Evolutionary conservation across 371 early-diverging fungal genomes (phyloP).

Genomic region (Quaeritorhiza haematococci): DNA sequence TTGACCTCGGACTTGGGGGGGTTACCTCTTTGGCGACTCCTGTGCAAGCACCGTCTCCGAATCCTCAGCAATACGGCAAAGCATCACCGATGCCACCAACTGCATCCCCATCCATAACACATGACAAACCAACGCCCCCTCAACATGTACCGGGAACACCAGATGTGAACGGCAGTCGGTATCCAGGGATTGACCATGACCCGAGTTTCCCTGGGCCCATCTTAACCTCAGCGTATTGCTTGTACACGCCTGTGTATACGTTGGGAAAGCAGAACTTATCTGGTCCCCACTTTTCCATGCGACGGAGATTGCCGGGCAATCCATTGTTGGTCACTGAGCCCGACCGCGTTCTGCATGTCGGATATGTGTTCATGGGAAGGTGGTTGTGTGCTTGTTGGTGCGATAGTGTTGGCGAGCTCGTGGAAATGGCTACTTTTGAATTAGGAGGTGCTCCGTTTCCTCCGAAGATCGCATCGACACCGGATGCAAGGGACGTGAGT

Average conservation of each 20-base stretch:
- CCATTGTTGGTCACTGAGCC: neutral
- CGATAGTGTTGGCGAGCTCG: constrained; percentile 2
- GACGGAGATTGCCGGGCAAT: neutral
- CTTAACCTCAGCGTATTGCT: too few species aligned
- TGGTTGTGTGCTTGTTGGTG: constrained; percentile 4
- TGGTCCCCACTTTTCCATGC: neutral
- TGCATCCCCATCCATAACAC: neutral
- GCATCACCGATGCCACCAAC: too few species aligned
- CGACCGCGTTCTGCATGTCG: constrained; percentile 4
- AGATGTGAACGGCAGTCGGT: too few species aligned
- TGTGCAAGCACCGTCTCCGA: neutral
- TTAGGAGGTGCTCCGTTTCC: too few species aligned
- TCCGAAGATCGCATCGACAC: too few species aligned
- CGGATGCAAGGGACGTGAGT: too few species aligned
- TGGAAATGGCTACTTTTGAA: constrained; percentile 3
- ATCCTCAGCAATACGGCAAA: too few species aligned
- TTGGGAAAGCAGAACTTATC: neutral
- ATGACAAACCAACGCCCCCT: too few species aligned
- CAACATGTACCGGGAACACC: too few species aligned
- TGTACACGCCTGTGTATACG: too few species aligned
- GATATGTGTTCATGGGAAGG: neutral
- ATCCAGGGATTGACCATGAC: too few species aligned
- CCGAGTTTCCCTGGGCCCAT: too few species aligned
- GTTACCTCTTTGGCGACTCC: neutral
- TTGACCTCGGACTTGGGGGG: neutral